Evolutionary conservation across 179 eudicot species (phyloP).

Genomic region (Nepenthes alata): DNA sequence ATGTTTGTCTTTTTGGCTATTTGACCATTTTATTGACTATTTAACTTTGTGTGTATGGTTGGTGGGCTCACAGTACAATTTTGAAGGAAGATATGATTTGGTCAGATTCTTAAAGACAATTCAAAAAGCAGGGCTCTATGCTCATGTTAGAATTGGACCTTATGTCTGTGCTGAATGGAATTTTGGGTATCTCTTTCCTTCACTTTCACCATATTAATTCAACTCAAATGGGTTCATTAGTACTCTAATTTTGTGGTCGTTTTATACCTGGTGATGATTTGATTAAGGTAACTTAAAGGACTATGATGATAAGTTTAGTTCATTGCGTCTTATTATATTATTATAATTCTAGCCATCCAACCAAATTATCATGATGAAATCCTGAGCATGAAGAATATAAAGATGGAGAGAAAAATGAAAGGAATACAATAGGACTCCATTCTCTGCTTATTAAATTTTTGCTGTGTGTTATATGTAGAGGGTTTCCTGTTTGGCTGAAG

Average conservation of each 20-base stretch:
- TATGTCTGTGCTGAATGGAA: constrained; percentile 98
- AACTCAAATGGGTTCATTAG: neutral
- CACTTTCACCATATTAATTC: neutral
- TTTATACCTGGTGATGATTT: no score
- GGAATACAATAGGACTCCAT: no score
- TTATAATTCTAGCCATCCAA: no score
- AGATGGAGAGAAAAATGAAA: no score
- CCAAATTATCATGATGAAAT: no score
- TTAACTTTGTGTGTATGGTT: constrained; percentile 9
- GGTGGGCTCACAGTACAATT: constrained; percentile 47
- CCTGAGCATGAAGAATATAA: no score
- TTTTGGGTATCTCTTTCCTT: constrained; percentile 48
- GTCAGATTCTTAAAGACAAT: constrained; percentile 78
- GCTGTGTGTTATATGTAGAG: constrained; percentile 27
- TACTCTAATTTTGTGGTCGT: constrained; percentile 4
- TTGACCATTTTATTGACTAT: neutral
- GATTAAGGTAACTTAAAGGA: no score
- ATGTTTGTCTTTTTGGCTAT: no score
- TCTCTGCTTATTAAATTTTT: no score
- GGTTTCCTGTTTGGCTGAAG: constrained; percentile 93
- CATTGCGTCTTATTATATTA: no score
- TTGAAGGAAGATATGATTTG: constrained; percentile 78
- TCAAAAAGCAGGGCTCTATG: constrained; percentile 84
- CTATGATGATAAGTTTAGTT: no score
- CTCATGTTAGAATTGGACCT: constrained; percentile 86